Evolutionary conservation across 257 asterid species (phyloP), one percentile per base, ranked within the genome.

Genomic region (Perilla frutescens): DNA sequence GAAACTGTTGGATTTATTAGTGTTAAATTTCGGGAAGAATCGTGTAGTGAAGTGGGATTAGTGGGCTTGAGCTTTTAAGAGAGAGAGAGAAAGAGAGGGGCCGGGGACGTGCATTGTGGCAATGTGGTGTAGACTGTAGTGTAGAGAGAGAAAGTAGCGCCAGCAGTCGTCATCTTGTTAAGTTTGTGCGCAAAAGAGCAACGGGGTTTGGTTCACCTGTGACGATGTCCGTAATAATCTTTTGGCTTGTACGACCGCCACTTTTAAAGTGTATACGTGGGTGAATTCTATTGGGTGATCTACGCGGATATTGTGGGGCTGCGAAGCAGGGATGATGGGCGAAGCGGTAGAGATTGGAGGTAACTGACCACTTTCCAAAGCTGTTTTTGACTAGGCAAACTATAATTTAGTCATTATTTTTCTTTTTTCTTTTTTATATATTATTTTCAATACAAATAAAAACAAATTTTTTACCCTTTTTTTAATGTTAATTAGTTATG

Each of bases 31-130:
- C 7, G 37, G 14, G 41, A 56, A 36, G 55, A 14, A 54, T 62
- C 70, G 70, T 62, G 78, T 77, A 45, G 78, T 80, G 76, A 50
- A 71, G 81, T 75, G 84, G 81, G 75, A 51, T 32, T 73, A 47
- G 66, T 67, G 74, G 79, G 70, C 15, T 65, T 64, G 55, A 62
- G n/a, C n/a, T n/a, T n/a, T n/a, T n/a, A n/a, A n/a, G n/a, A n/a
- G n/a, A n/a, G n/a, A n/a, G n/a, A n/a, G n/a, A n/a, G n/a, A n/a
- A n/a, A 54, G 82, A 36, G 74, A 62, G 74, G 31, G 68, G 55
- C 62, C 6, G 71, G 62, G 10, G 53, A 70, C 79, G 81, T 78
- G 82, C 62, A 45, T 72, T 74, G 40, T 67, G 81, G 70, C 8
- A 44, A 32, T 62, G 41, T 43, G 55, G 15, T 10, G 66, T 40